Conservation (phyloP, 768 basidiomycete species). For the Kondoa malvinella region DNA sequence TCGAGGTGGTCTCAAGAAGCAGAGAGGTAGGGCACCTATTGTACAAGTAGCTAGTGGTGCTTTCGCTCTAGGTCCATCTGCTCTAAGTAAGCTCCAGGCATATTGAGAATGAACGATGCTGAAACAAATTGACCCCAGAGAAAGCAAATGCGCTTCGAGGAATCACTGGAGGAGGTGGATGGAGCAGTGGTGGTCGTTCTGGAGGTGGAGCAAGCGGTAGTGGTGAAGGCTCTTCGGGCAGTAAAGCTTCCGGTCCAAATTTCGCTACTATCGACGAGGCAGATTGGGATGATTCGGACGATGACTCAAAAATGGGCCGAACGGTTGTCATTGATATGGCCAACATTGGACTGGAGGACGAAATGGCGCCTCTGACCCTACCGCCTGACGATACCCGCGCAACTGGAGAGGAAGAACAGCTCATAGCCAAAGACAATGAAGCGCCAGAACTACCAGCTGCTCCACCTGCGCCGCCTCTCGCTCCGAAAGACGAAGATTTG, state of each 20-base stretch:
- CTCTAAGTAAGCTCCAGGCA: constrained; percentile 7
- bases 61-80: constrained; percentile 15
- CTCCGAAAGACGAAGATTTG: not conserved
- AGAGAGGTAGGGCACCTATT: not conserved
- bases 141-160: not conserved
- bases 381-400: constrained; percentile 20
- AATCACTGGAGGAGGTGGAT: not conserved
- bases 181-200: constrained; percentile 3
- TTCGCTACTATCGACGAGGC: constrained; percentile 20
- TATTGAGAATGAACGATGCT: not conserved
- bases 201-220: constrained; percentile 6
- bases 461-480: not conserved
- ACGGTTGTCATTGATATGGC: constrained; percentile 22
- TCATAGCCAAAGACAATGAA: not conserved
- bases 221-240: not conserved
- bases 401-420: constrained; percentile 18
- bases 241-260: not conserved
- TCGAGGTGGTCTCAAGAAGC: not conserved
- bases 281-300: constrained; percentile 26
- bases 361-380: constrained; percentile 24
- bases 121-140: not conserved
- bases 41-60: constrained; percentile 10
- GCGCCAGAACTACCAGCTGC: not conserved
- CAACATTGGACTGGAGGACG: constrained; percentile 24
- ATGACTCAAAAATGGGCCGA: constrained; percentile 13